These are phyloP conservation scores for Diaporthe amygdali DNA, from an alignment of 2,329 filamentous ascomycete species.

Conservation along the genomic window DNA sequence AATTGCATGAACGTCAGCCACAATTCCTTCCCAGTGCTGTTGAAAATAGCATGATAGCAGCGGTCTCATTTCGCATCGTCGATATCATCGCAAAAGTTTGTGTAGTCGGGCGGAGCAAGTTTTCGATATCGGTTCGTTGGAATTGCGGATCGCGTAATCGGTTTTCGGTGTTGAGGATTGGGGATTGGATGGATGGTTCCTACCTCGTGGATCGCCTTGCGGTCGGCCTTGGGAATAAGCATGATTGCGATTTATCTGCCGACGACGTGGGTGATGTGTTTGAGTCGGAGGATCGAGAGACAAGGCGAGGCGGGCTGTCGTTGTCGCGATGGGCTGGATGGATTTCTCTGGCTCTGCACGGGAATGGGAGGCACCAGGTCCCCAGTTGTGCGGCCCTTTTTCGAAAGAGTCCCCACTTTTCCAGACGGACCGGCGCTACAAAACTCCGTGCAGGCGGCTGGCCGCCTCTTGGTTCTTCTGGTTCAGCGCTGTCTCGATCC, in stretches of 20 bases:
- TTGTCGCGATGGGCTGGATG: slow-evolving; percentile 20
- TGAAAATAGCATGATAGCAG: neutral
- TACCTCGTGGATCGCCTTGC: slow-evolving; percentile 98
- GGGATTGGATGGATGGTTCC: slow-evolving; percentile 21
- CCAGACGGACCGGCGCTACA: slow-evolving; percentile 13
- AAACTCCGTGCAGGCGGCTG: slow-evolving; percentile 17
- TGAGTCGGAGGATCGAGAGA: slow-evolving; percentile 36
- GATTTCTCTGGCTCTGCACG: slow-evolving; percentile 21
- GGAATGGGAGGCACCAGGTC: slow-evolving; percentile 2
- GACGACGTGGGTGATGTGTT: slow-evolving; percentile 53
- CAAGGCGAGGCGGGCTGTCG: slow-evolving; percentile 22
- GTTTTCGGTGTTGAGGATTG: neutral
- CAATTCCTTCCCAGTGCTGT: neutral
- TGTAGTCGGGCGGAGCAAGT: neutral
- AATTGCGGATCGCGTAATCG: slow-evolving; percentile 20
- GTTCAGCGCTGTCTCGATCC: no score
- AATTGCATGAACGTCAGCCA: slow-evolving; percentile 35
- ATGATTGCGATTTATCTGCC: slow-evolving; percentile 66
- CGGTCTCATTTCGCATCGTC: neutral
- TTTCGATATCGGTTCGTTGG: slow-evolving; percentile 18
- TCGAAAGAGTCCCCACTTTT: neutral
- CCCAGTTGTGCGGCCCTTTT: slow-evolving; percentile 26
- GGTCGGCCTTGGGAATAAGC: slow-evolving; percentile 99
- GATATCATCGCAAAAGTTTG: slow-evolving; percentile 13
- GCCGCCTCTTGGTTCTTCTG: no score